Base-by-base conservation (phyloP, 306 rosid species). In the Dalbergia oliveri region DNA sequence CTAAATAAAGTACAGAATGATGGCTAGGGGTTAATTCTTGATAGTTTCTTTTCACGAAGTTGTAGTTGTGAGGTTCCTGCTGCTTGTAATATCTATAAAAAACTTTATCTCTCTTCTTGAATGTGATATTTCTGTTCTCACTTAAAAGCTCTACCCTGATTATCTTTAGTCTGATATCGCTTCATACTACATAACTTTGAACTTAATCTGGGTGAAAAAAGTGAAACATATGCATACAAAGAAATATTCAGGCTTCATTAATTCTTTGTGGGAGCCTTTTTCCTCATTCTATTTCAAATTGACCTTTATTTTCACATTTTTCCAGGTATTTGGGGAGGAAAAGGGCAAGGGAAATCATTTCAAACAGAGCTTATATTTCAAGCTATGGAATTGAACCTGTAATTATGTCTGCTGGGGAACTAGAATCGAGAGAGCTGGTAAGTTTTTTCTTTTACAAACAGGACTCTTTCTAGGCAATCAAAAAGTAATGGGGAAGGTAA, bases 311-410 rank as follows among this genome's bases (percentile, higher is more conserved):
- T 77, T 49, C 53, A 44, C 63, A 37, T 34, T 74, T 54, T 80
- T 79, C 8, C 82, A 94, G 98, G 98, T 66, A 85, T 94, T 79
- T 94, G 99, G 99, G 99, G 99, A 83, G 99, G 99, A 73, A 93
- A 94, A 84, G 99, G 99, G 73, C 99, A 93, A 84, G 99, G 99
- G 69, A 94, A 94, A 83, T 79, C 99, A 75, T 94, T 94, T 89
- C 99, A 94, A 88, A 94, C 99, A 47, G 99, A 94, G 89, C 97
- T 94, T 74, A 83, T 93, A 77, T 94, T 94, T 86, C 99, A 87
- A 84, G 86, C 95, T 31, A 85, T 94, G 97, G 99, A 85, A 65
- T 94, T 66, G 99, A 93, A 84, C 97, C 99, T 21, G 88, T 94
- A 43, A 86, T 94, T 79, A 93, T 94, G 97, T 94, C 99, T 69